These are phyloP conservation scores for Guillardia theta DNA, from an alignment of 78 protist genomes.

Conservation along the genomic window DNA sequence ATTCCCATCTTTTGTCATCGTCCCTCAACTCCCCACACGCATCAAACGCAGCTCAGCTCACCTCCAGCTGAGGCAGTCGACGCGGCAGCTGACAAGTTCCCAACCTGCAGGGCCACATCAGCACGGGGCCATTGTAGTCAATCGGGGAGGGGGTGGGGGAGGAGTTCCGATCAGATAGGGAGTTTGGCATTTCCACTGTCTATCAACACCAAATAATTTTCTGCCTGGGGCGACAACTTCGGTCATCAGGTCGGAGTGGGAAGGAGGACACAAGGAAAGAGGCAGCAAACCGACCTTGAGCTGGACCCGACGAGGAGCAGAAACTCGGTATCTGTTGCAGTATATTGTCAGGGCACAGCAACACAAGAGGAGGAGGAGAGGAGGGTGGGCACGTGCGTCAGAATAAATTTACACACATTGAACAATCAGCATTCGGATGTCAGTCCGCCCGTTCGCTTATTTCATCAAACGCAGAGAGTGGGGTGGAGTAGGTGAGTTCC, in stretches of 20 bases:
- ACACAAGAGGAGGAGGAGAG: too few species aligned
- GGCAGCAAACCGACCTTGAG: too few species aligned
- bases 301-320: too few species aligned
- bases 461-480: background rate
- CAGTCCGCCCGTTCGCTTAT: slow-evolving; percentile 22
- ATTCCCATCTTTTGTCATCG: background rate
- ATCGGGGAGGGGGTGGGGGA: background rate
- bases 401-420: background rate
- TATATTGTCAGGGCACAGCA: too few species aligned
- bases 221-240: slow-evolving; percentile 1
- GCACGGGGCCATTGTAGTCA: too few species aligned
- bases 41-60: background rate
- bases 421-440: background rate
- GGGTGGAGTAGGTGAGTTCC: too few species aligned
- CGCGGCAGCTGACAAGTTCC: too few species aligned
- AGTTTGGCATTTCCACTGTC: background rate
- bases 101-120: too few species aligned
- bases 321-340: too few species aligned
- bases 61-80: background rate
- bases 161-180: background rate
- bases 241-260: background rate
- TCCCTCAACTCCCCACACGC: background rate
- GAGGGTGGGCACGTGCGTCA: background rate
- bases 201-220: background rate
- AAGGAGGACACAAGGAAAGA: background rate